Conservation (phyloP, 495 filamentous ascomycete genomes). For the Penicillium psychrofluorescens region DNA sequence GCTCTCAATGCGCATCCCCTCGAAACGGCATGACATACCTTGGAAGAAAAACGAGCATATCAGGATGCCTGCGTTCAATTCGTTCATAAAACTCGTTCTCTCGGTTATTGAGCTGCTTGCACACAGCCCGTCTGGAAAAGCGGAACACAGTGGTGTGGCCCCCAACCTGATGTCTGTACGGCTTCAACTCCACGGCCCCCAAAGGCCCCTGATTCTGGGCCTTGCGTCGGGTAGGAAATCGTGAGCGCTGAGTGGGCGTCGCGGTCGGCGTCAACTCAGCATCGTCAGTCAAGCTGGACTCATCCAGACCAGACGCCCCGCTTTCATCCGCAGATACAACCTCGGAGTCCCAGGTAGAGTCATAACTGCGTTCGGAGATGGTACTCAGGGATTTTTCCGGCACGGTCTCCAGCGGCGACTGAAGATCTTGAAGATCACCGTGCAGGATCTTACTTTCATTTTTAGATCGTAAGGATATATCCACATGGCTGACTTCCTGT, state of each 20-base stretch:
- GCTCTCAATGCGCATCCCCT: too few species aligned
- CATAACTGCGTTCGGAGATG: constrained; percentile 31
- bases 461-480: constrained; percentile 56
- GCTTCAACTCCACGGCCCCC: constrained; percentile 91
- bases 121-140: constrained; percentile 89
- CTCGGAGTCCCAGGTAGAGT: constrained; percentile 55
- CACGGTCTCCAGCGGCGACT: constrained; percentile 24
- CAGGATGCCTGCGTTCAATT: constrained; percentile 81
- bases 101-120: constrained; percentile 93
- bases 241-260: constrained; percentile 38
- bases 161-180: constrained; percentile 94
- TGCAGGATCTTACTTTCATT: constrained; percentile 54
- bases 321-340: constrained; percentile 49
- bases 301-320: constrained; percentile 38
- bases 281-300: constrained; percentile 49
- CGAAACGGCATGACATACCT: constrained; percentile 52
- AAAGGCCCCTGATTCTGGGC: constrained; percentile 49
- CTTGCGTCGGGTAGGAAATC: constrained; percentile 26
- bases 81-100: constrained; percentile 99
- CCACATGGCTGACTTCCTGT: constrained; percentile 40
- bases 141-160: constrained; percentile 95
- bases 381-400: constrained; percentile 27
- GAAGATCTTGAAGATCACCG: constrained; percentile 45
- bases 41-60: constrained; percentile 83
- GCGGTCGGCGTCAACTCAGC: constrained; percentile 55